phyloP scores from a whole-genome alignment of 495 filamentous ascomycete genomes.

The Sporormia fimetaria region DNA sequence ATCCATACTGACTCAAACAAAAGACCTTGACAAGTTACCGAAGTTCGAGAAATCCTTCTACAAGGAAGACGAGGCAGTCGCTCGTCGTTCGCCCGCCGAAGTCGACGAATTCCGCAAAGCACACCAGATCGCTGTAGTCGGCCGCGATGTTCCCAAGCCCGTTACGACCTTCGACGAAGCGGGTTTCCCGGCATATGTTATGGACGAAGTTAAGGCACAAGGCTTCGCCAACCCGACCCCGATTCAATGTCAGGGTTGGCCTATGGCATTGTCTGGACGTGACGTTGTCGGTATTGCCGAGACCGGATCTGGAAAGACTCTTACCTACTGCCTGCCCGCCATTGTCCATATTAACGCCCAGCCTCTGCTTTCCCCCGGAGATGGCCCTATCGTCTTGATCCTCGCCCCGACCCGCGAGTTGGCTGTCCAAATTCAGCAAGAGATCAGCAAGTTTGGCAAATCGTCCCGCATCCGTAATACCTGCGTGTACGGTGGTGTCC shows the following conservation, averaged over 20 bases:
- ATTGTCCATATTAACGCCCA: constrained; percentile 99
- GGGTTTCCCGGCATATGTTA: constrained; percentile 89
- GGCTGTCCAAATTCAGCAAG: constrained; percentile 94
- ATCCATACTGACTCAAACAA: constrained; percentile 3
- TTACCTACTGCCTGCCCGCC: constrained; percentile 95
- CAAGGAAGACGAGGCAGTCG: constrained; percentile 77
- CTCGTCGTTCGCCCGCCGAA: constrained; percentile 60
- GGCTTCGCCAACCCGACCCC: constrained; percentile 85
- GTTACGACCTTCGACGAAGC: constrained; percentile 96
- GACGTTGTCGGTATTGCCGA: constrained; percentile 99
- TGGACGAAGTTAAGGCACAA: constrained; percentile 96
- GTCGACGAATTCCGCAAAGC: constrained; percentile 77
- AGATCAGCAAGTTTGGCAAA: constrained; percentile 92
- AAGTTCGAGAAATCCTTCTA: constrained; percentile 99
- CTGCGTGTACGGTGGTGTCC: constrained; percentile 97
- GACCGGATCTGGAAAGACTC: constrained; percentile 97
- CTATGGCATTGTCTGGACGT: constrained; percentile 95
- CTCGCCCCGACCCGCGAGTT: constrained; percentile 93
- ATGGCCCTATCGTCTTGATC: constrained; percentile 92
- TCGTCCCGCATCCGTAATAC: constrained; percentile 97
- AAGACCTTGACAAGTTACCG: constrained; percentile 67
- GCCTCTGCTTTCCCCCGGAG: constrained; percentile 89
- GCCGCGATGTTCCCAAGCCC: constrained; percentile 71
- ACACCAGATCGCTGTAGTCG: constrained; percentile 68
- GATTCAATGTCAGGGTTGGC: constrained; percentile 98